Conservation (phyloP, 192 early-diverging fungal genomes). For the Umbelopsis isabellina region DNA sequence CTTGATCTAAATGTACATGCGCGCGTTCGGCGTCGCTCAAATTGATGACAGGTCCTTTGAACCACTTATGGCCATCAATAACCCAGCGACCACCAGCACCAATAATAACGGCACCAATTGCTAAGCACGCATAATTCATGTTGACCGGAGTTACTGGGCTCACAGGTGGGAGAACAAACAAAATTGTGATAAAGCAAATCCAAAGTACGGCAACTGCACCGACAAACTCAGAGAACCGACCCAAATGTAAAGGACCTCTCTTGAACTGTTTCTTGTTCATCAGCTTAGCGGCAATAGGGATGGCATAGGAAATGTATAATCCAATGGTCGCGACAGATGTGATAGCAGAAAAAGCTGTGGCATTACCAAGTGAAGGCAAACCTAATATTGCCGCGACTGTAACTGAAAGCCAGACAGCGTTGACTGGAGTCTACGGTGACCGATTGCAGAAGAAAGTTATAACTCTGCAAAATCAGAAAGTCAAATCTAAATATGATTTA, state of each 20-base stretch:
- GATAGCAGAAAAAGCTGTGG: slow-evolving; percentile 50
- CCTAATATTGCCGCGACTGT: slow-evolving; percentile 44
- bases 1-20: slow-evolving; percentile 20
- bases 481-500: background rate
- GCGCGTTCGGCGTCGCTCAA: slow-evolving; percentile 18
- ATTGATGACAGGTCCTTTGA: slow-evolving; percentile 48
- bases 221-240: slow-evolving; percentile 33
- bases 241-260: slow-evolving; percentile 45
- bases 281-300: slow-evolving; percentile 33
- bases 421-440: slow-evolving; percentile 36
- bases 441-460: background rate
- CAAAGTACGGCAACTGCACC: slow-evolving; percentile 45
- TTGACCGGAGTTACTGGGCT: slow-evolving; percentile 36
- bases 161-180: slow-evolving; percentile 42
- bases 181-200: slow-evolving; percentile 49
- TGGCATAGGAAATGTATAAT: slow-evolving; percentile 54
- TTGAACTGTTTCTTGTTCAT: slow-evolving; percentile 28
- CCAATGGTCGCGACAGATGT: slow-evolving; percentile 58
- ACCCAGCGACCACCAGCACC: slow-evolving; percentile 45
- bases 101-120: slow-evolving; percentile 36
- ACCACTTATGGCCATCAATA: slow-evolving; percentile 49
- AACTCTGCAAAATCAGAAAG: too few species aligned
- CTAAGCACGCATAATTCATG: slow-evolving; percentile 52
- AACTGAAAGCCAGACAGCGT: slow-evolving; percentile 51
- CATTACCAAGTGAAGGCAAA: slow-evolving; percentile 40